phyloP scores from a whole-genome alignment of 2,329 filamentous ascomycete genomes.

The Claviceps maximensis region DNA sequence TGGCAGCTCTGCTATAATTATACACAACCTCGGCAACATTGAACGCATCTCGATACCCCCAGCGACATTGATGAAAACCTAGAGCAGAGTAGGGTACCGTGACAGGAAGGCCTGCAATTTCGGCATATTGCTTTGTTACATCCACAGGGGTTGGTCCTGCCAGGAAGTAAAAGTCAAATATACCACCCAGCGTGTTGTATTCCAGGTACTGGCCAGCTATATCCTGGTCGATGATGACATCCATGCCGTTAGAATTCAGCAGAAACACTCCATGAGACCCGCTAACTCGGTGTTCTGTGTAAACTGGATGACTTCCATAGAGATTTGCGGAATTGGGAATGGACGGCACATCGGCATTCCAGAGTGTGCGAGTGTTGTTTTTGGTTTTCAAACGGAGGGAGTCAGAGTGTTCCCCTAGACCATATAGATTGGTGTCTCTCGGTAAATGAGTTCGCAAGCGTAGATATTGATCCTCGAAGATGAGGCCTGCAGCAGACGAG shows the following conservation, averaged over 20 bases:
- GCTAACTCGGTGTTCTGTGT: conserved; percentile 52
- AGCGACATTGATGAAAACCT: conserved; percentile 49
- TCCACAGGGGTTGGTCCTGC: conserved; percentile 44
- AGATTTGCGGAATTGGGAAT: conserved; percentile 51
- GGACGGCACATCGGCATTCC: conserved; percentile 52
- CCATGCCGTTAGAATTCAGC: conserved; percentile 64
- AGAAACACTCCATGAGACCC: conserved; percentile 55
- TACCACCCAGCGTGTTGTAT: conserved; percentile 66
- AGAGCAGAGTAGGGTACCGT: conserved; percentile 55
- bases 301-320: conserved; percentile 64
- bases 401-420: conserved; percentile 62
- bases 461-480: conserved; percentile 65
- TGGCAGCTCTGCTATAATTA: conserved; percentile 51
- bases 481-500: conserved; percentile 46
- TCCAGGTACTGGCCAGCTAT: conserved; percentile 50
- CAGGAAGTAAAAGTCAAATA: conserved; percentile 60
- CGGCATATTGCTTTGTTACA: conserved; percentile 45
- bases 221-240: conserved; percentile 58
- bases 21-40: conserved; percentile 53
- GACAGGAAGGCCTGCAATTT: conserved; percentile 40
- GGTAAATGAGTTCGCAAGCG: conserved; percentile 55
- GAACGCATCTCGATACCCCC: conserved; percentile 51
- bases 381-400: conserved; percentile 50
- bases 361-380: conserved; percentile 56
- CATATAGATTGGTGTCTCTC: conserved; percentile 54